A percentile compares a stretch with the other conserved stretches of the same genome.
Conservation (phyloP, 192 early-diverging fungal species). For the Cetraspora pellucida region DNA sequence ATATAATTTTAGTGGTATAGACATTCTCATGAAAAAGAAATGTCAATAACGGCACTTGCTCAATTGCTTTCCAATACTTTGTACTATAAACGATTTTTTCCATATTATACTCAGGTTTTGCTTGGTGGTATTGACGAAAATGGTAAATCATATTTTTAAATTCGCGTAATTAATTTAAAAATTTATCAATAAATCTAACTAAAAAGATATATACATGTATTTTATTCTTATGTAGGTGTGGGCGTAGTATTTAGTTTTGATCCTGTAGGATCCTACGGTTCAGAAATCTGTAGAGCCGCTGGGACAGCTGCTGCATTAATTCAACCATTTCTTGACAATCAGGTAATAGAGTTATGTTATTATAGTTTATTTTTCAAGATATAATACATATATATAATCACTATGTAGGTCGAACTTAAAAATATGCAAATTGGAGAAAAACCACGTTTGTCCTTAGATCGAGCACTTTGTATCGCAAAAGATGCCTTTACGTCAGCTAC, state of each 20-base stretch:
- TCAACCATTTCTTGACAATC: conserved; percentile 97
- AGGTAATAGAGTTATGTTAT: conserved; percentile 50
- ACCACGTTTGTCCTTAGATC: conserved; percentile 52
- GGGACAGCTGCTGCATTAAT: conserved; percentile 90
- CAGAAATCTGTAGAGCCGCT: conserved; percentile 70
- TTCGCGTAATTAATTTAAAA: background rate
- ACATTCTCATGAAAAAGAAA: conserved; percentile 87
- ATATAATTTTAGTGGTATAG: conserved; percentile 74
- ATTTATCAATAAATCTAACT: too few relatives aligned
- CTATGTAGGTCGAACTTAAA: conserved; percentile 66
- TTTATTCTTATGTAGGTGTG: conserved; percentile 53
- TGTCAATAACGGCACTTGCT: conserved; percentile 83
- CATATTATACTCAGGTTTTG: conserved; percentile 90
- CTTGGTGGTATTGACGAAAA: conserved; percentile 88
- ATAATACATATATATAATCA: too few relatives aligned
- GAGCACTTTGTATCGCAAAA: conserved; percentile 79
- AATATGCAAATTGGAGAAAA: conserved; percentile 60
- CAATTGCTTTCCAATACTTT: conserved; percentile 93
- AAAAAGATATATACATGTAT: too few relatives aligned
- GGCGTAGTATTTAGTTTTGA: conserved; percentile 94
- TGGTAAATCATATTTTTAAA: conserved; percentile 48
- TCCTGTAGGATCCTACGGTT: conserved; percentile 87
- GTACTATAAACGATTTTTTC: conserved; percentile 94
- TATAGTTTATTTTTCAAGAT: too few relatives aligned
- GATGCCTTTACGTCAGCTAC: conserved; percentile 96